These are phyloP conservation scores for Xylariaceae sp. DNA, from an alignment of 2,329 filamentous ascomycete genomes.

Conservation along the genomic window DNA sequence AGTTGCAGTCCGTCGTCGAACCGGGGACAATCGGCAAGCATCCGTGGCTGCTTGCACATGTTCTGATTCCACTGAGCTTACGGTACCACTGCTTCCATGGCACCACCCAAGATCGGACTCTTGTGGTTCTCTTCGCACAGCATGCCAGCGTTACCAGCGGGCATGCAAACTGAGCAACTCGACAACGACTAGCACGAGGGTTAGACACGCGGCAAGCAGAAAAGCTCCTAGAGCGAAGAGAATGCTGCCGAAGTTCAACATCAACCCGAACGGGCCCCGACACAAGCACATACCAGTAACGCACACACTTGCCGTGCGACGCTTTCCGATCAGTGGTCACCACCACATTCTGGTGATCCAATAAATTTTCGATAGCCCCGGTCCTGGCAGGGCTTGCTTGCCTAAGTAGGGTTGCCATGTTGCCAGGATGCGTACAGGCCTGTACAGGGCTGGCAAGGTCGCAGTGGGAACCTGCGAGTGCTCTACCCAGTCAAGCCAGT, in stretches of 20 bases:
- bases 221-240: background rate
- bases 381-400: conserved; percentile 11
- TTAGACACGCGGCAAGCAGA: conserved; percentile 15
- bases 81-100: background rate
- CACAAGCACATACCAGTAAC: no score
- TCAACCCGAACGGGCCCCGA: no score
- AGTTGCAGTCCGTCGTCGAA: conserved; percentile 14
- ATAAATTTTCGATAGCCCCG: conserved; percentile 12
- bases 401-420: no score
- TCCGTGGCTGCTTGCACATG: conserved; percentile 23
- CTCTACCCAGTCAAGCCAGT: conserved; percentile 10
- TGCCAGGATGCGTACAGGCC: conserved; percentile 17
- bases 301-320: background rate
- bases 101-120: conserved; percentile 9
- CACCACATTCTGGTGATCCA: conserved; percentile 20
- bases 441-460: conserved; percentile 22
- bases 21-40: conserved; percentile 23
- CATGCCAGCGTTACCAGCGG: conserved; percentile 16
- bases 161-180: conserved; percentile 3
- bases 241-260: no score
- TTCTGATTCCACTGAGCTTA: conserved; percentile 10
- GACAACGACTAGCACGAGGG: conserved; percentile 3
- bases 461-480: conserved; percentile 21
- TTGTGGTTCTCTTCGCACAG: conserved; percentile 19
- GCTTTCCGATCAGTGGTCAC: conserved; percentile 6